Percentiles rank a stretch among this genome's conserved stretches.
phyloP scores from a whole-genome alignment of 306 rosid genomes.

The Sicyos edulis region DNA sequence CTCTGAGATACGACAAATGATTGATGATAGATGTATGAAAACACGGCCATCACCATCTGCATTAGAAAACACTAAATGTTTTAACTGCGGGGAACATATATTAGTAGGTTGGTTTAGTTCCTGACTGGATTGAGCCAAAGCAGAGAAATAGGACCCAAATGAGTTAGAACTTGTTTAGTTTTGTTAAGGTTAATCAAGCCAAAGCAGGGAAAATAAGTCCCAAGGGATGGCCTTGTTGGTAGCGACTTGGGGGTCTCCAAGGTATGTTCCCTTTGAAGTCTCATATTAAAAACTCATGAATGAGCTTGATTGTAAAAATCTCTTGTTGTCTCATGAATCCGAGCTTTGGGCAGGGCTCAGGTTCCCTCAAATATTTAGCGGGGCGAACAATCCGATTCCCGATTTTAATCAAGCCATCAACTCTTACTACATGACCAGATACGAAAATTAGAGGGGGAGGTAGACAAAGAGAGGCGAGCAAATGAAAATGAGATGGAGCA shows the following conservation, averaged over 20 bases:
- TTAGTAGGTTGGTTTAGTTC: background rate
- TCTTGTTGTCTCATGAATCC: too few relatives aligned
- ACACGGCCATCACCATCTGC: constrained; percentile 99
- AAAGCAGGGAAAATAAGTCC: too few relatives aligned
- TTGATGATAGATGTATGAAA: constrained; percentile 91
- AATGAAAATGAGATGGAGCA: background rate
- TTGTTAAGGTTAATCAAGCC: background rate
- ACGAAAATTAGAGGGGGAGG: too few relatives aligned
- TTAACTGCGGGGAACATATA: background rate
- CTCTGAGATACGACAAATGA: constrained; percentile 71
- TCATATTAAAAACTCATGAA: too few relatives aligned
- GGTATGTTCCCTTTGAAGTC: too few relatives aligned
- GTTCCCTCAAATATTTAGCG: too few relatives aligned
- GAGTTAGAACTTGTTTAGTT: background rate
- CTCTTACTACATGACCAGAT: background rate
- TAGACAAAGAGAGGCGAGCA: too few relatives aligned
- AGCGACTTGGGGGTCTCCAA: too few relatives aligned
- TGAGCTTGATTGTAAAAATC: too few relatives aligned
- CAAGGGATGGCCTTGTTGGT: too few relatives aligned
- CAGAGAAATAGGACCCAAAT: background rate
- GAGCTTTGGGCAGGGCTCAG: too few relatives aligned
- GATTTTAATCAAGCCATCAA: background rate
- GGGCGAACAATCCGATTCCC: too few relatives aligned
- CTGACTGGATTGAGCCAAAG: background rate
- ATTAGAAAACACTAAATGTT: constrained; percentile 18